Base-by-base conservation (phyloP, 768 basidiomycete species). In the Xerocomellus dryophilus region DNA sequence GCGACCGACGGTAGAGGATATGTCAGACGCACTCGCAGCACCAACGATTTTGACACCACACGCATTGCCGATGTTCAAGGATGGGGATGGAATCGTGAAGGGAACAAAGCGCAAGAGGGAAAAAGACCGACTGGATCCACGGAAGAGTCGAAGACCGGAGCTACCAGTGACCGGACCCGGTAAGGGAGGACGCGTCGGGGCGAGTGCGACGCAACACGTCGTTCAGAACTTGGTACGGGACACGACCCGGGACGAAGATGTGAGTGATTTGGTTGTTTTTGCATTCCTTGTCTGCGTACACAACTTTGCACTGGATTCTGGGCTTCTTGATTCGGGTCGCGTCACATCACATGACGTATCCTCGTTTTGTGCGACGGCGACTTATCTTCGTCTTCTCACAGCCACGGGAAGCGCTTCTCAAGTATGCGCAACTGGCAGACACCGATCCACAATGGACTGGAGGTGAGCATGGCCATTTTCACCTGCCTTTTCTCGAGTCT, bases 371-470 rank as follows among this genome's bases (percentile, higher is more conserved):
- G 43, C 58, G 60, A 66, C 54, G 34, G 62, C 7, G 47, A 60
- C 71, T 47, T 61, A 60, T 53, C 44, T 60, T 29, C 9, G 2
- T 29, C 7, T 10, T 29, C 63, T 63, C 60, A 57, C 66, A 98
- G 96, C 97, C 97, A 40, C 88, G 97, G 57, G 95, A 97, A 74
- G 97, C 97, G 4, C 76, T 99, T 51, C 88, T 98, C 78, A 93
- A 86, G 73, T 98, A 94, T 63, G 97, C 97, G 32, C 74, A 86
- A 17, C 68, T 73, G 53, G 85, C 86, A 57, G 87, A 90, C 41
- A 74, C 80, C 56, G 87, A 96, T 68, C 92, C 89, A 48, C 81
- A 84, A 64, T 93, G 88, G 87, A 91, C 93, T 43, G 73, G 71
- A 75, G 93, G 93, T 93, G 68, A 76, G 88, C 77, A 47, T 38